These are phyloP conservation scores for Colletotrichum tanaceti DNA, from an alignment of 2,329 filamentous ascomycete genomes.

Conservation along the genomic window DNA sequence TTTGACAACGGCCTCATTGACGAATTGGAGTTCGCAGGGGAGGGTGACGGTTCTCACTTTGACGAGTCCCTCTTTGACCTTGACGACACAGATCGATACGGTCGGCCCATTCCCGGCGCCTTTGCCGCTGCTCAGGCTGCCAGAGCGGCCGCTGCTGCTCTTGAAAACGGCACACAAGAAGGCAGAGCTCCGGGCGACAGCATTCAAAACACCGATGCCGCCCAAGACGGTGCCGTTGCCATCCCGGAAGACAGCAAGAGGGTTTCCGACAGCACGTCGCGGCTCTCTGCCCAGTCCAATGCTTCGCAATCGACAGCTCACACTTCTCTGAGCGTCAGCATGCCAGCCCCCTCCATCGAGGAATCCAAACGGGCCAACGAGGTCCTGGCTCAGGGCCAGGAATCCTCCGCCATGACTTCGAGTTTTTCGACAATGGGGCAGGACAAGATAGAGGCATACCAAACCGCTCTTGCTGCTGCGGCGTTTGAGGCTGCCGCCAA, in stretches of 20 bases:
- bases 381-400: conserved; percentile 33
- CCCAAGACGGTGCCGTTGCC: conserved; percentile 43
- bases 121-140: conserved; percentile 66
- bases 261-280: conserved; percentile 60
- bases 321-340: conserved; percentile 59
- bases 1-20: conserved; percentile 71
- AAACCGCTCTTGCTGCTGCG: conserved; percentile 85
- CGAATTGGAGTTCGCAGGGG: conserved; percentile 59
- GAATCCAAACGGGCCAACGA: conserved; percentile 37
- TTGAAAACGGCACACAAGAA: conserved; percentile 56
- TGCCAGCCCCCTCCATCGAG: conserved; percentile 20
- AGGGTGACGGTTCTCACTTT: conserved; percentile 68
- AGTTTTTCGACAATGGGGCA: conserved; percentile 39
- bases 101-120: conserved; percentile 68
- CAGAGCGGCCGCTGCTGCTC: conserved; percentile 46
- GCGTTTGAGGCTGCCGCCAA: conserved; percentile 80
- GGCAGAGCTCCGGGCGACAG: conserved; percentile 49
- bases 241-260: conserved; percentile 51
- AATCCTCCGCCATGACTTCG: conserved; percentile 40
- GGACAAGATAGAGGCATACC: conserved; percentile 72
- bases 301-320: conserved; percentile 62
- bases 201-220: conserved; percentile 46
- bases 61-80: conserved; percentile 81
- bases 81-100: conserved; percentile 72
- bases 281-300: conserved; percentile 58